Percentiles rank a stretch among this genome's conserved stretches.
phyloP scores from a whole-genome alignment of 495 filamentous ascomycete species.

The Penicillium alfredii region DNA sequence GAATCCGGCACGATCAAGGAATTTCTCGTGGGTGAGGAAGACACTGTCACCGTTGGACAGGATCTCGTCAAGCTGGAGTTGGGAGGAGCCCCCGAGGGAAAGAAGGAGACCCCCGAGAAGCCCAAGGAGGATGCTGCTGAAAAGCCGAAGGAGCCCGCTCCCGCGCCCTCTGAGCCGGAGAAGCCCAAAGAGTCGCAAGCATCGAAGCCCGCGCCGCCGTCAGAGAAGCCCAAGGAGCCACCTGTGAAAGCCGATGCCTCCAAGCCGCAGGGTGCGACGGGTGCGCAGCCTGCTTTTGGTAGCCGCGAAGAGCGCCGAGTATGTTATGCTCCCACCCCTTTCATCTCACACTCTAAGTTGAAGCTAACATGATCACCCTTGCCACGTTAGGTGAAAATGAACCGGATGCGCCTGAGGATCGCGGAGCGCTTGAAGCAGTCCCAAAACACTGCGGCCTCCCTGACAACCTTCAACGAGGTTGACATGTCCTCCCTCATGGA shows the following conservation, averaged over 20 bases:
- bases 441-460: conserved; percentile 94
- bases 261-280: conserved; percentile 19
- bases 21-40: conserved; percentile 87
- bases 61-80: conserved; percentile 79
- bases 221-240: conserved; percentile 25
- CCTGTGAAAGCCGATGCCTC: conserved; percentile 30
- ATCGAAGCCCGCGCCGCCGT: conserved; percentile 26
- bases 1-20: conserved; percentile 89
- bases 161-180: conserved; percentile 36
- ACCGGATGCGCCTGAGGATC: conserved; percentile 96
- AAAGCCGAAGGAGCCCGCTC: conserved; percentile 30
- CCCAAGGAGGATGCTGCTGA: conserved; percentile 30
- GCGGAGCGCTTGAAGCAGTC: conserved; percentile 98
- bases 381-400: conserved; percentile 84
- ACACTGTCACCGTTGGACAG: conserved; percentile 92
- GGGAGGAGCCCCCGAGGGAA: conserved; percentile 60
- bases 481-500: conserved; percentile 99
- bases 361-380: conserved; percentile 5
- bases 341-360: not conserved
- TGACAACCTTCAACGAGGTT: conserved; percentile 99
- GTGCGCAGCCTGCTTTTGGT: conserved; percentile 46
- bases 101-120: conserved; percentile 43
- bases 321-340: conserved; percentile 31
- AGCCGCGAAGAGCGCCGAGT: conserved; percentile 86
- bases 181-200: conserved; percentile 29